Conservation (phyloP, 176 grass and related monocot species). For the Sorghum bicolor region Sorghum_bicolor_NCBIv3 NC_012870.2:60922501-60923000, state of each 20-base stretch:
- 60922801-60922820: background rate
- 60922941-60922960: constrained; percentile 37
- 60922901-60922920: constrained; percentile 61
- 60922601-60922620: background rate
- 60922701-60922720: background rate
- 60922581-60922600: no score
- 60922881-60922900: constrained; percentile 30
- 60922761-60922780: constrained; percentile 33
- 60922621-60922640: background rate
- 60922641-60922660: background rate
- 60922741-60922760: background rate
- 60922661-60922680: background rate
- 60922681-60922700: background rate
- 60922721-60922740: constrained; percentile 14
- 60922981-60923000: constrained; percentile 25
- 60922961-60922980: constrained; percentile 18
- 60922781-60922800: constrained; percentile 2
- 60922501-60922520: no score
- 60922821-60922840: constrained; percentile 7
- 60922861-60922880: constrained; percentile 31
- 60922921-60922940: constrained; percentile 73
- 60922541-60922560: background rate
- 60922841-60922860: background rate
- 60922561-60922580: background rate
- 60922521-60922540: no score